phyloP scores from a whole-genome alignment of 306 rosid genomes.

The Malus sylvestris region DNA sequence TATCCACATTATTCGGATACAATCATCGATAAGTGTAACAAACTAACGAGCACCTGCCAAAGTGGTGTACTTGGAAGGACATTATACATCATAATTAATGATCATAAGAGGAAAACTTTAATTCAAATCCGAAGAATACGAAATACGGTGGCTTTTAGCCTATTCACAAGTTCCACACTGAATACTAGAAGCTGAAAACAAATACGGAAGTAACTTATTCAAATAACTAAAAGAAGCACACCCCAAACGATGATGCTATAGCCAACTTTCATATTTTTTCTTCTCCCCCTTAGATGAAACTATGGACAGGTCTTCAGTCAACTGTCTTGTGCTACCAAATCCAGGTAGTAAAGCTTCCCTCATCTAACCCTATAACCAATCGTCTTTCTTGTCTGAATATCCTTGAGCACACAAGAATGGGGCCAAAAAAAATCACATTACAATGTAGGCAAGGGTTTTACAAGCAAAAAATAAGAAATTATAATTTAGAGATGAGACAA shows the following conservation, averaged over 20 bases:
- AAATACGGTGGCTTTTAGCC: no score
- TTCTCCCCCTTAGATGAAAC: background rate
- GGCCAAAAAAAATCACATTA: background rate
- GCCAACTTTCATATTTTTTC: background rate
- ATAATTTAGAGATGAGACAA: no score
- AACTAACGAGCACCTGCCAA: no score
- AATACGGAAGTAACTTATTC: background rate
- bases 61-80: no score
- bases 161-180: background rate
- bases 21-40: no score
- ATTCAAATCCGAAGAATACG: no score
- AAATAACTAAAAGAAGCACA: background rate
- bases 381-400: background rate
- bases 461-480: no score
- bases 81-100: background rate
- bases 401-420: background rate
- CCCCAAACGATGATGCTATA: background rate
- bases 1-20: no score
- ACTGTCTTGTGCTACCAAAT: background rate
- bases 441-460: background rate
- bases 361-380: background rate
- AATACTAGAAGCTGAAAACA: no score
- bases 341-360: background rate
- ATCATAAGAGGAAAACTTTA: background rate
- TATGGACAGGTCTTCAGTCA: background rate